Evolutionary conservation across 1,284 basidiomycete genomes (phyloP).

Genomic region (Apiotrichum sp.): DNA sequence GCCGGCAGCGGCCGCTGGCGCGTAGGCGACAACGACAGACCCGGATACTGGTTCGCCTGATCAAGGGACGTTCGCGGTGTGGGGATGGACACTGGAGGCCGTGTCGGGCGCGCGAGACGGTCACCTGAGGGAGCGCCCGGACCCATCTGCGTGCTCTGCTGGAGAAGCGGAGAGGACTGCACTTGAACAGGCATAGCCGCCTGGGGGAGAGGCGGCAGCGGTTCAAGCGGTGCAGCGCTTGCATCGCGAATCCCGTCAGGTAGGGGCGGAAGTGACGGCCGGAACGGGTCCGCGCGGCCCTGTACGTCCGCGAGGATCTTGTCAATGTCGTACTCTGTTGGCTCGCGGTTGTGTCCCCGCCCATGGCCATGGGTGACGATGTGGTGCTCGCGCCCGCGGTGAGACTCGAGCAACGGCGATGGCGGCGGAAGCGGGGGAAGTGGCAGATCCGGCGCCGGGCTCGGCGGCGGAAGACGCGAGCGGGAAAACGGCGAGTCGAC

Average conservation of each 20-base stretch:
- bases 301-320: slow-evolving; percentile 4
- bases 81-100: too few species aligned
- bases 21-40: too few species aligned
- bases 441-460: slow-evolving; percentile 8
- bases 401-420: neutral
- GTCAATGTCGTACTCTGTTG: slow-evolving; percentile 7
- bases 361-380: neutral
- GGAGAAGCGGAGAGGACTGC: neutral
- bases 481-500: neutral
- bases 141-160: neutral
- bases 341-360: slow-evolving; percentile 1
- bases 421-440: slow-evolving; percentile 1
- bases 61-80: too few species aligned
- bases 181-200: neutral
- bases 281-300: neutral
- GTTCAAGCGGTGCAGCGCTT: neutral
- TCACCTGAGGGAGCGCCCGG: too few species aligned
- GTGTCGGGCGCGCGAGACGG: too few species aligned
- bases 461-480: neutral
- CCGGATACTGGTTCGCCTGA: too few species aligned
- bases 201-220: slow-evolving; percentile 1
- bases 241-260: neutral
- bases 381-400: slow-evolving; percentile 1
- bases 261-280: neutral
- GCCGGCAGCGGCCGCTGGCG: too few species aligned